Evolutionary conservation across 2,329 filamentous ascomycete genomes (phyloP), one percentile per base, ranked within the genome.

Genomic region (Colletotrichum eremochloae): DNA sequence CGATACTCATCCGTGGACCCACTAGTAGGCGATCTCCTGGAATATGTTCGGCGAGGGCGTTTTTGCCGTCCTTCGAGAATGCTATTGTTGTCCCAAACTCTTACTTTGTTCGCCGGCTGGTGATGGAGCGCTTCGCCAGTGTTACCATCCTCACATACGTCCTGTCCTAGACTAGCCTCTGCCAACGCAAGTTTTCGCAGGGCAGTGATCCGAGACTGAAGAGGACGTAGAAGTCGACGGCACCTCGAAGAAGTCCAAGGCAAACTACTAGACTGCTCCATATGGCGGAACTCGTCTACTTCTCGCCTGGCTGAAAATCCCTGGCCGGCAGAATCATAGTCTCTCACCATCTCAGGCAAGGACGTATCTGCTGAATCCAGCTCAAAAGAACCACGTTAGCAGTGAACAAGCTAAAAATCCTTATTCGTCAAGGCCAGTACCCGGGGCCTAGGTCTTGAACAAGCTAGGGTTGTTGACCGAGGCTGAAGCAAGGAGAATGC

Each of bases 181-280:
- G 80, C 74, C 62, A 76, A 50, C 63, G 77, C 76, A 12, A 84
- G 77, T 55, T 80, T 82, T 46, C 82, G 81, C 7, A 87, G 76
- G 2, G 80, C 76, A n/a, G 78, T 75, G 33, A 87, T 75, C 12
- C 85, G 82, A 9, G 83, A 81, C 40, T 86, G 81, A 0, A 88
- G 76, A 44, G 86, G 86, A 3, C 85, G 84, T 24, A 88, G 80
- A 7, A 87, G 76, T 2, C 85, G 81, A 60, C 84, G 82, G 56
- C 86, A 88, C 67, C 85, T 79, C 62, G 84, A 81, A 6, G 86
- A 83, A 5, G 84, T 87, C 86, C 86, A 88, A 15, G 55, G 12
- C 4, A 46, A 20, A 8, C 14, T 18, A 15, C 20, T 24, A 29
- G 50, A n/a, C 9, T 48, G 50, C 20, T n/a, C 9, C 29, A 24